Conservation (phyloP, 108 stramenopile species). For the Pseudonitzschia delicatissima region DNA sequence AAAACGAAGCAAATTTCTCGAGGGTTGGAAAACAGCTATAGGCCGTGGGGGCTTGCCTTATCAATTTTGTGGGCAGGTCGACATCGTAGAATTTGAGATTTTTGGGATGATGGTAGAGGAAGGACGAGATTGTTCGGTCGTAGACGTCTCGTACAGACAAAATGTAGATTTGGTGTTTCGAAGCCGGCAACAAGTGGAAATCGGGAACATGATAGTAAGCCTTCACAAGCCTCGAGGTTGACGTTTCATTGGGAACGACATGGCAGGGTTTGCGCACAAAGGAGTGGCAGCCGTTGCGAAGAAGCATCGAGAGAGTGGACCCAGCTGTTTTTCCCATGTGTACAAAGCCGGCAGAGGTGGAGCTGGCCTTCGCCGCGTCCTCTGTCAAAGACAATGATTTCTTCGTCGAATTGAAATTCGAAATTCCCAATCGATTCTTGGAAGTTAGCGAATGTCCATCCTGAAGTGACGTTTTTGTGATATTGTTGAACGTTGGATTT, state of each 20-base stretch:
- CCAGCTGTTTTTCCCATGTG: conserved; percentile 73
- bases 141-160: conserved; percentile 56
- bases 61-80: background rate
- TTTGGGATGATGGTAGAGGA: conserved; percentile 40
- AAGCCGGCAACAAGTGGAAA: conserved; percentile 31
- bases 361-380: conserved; percentile 17
- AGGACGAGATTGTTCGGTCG: conserved; percentile 53
- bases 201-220: conserved; percentile 54
- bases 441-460: too few relatives aligned
- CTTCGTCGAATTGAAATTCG: too few relatives aligned
- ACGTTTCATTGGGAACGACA: background rate
- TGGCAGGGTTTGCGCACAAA: conserved; percentile 3
- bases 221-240: conserved; percentile 16
- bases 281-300: conserved; percentile 54
- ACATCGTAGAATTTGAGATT: conserved; percentile 9
- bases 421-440: too few relatives aligned
- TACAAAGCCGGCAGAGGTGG: conserved; percentile 35
- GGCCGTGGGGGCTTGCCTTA: conserved; percentile 12
- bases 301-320: conserved; percentile 46
- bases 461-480: too few relatives aligned
- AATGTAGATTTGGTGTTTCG: conserved; percentile 36
- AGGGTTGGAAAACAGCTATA: conserved; percentile 47
- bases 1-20: conserved; percentile 31
- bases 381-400: too few relatives aligned
- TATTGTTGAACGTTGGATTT: too few relatives aligned